phyloP scores from a whole-genome alignment of 1,139 yeast genomes.

The Yamadazyma siamensis region DNA sequence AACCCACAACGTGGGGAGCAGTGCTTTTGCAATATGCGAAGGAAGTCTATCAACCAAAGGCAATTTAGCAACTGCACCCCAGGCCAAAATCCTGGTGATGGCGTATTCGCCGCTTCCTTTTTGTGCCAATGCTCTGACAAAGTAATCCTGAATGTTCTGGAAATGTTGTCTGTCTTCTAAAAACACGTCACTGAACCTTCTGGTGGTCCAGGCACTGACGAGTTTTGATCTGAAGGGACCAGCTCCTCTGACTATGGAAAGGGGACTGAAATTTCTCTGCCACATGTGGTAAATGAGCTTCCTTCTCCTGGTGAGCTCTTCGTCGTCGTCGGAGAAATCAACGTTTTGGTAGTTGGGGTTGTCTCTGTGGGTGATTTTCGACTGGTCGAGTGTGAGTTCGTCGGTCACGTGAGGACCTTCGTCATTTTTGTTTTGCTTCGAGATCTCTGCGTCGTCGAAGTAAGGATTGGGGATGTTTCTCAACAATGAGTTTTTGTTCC shows the following conservation, averaged over 20 bases:
- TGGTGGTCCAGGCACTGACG: slow-evolving; percentile 41
- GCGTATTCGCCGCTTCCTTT: slow-evolving; percentile 48
- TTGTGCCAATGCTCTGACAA: slow-evolving; percentile 38
- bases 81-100: slow-evolving; percentile 37
- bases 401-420: slow-evolving; percentile 15
- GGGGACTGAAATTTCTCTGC: slow-evolving; percentile 38
- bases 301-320: slow-evolving; percentile 17
- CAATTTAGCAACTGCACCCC: slow-evolving; percentile 40
- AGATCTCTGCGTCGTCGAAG: slow-evolving; percentile 21
- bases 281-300: slow-evolving; percentile 30
- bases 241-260: slow-evolving; percentile 28
- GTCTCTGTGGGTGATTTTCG: slow-evolving; percentile 7
- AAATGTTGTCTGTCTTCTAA: slow-evolving; percentile 28
- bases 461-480: slow-evolving; percentile 18
- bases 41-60: slow-evolving; percentile 46
- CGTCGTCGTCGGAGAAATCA: slow-evolving; percentile 8
- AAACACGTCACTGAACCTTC: slow-evolving; percentile 35
- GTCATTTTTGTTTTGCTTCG: slow-evolving; percentile 27
- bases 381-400: slow-evolving; percentile 9
- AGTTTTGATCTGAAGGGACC: slow-evolving; percentile 39
- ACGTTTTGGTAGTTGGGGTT: slow-evolving; percentile 11
- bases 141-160: slow-evolving; percentile 38
- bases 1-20: slow-evolving; percentile 44
- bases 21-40: slow-evolving; percentile 28
- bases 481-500: slow-evolving; percentile 30